Percentiles rank a stretch among this genome's conserved stretches.
These are phyloP conservation scores for Phytopythium chamaehyphon DNA, from an alignment of 352 stramenopile species.

Conservation along the genomic window DNA sequence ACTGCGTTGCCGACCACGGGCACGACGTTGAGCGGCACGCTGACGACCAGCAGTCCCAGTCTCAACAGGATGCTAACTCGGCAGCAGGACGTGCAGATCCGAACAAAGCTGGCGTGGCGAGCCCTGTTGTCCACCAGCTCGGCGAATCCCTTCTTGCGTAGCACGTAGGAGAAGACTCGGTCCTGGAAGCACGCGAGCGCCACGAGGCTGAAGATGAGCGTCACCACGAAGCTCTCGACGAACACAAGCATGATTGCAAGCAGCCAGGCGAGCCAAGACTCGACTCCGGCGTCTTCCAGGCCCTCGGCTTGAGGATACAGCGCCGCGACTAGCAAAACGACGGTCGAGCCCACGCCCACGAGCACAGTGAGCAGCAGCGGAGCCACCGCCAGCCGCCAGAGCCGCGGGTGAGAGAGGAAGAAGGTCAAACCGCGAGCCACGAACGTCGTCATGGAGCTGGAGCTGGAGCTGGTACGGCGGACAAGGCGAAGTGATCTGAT, in stretches of 20 bases:
- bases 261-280: conserved; percentile 44
- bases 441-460: conserved; percentile 43
- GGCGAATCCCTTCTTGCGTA: conserved; percentile 38
- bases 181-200: conserved; percentile 55
- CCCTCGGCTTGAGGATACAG: conserved; percentile 44
- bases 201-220: conserved; percentile 59
- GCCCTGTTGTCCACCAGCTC: conserved; percentile 46
- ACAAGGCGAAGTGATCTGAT: background rate
- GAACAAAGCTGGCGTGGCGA: conserved; percentile 33
- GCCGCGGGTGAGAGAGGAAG: conserved; percentile 50
- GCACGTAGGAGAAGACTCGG: conserved; percentile 61
- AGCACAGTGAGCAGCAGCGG: conserved; percentile 57
- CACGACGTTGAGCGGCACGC: conserved; percentile 64
- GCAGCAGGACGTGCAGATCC: conserved; percentile 48
- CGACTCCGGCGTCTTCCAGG: conserved; percentile 34
- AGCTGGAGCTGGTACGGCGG: background rate
- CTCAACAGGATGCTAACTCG: conserved; percentile 49
- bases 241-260: conserved; percentile 54
- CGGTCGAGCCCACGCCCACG: conserved; percentile 34
- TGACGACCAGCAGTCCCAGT: conserved; percentile 48
- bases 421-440: conserved; percentile 44
- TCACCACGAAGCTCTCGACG: conserved; percentile 69
- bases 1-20: conserved; percentile 54
- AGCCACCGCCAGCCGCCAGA: conserved; percentile 53
- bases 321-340: conserved; percentile 39